These are phyloP conservation scores for Globisporangium mamillatum DNA, from an alignment of 352 stramenopile genomes.

Conservation along the genomic window DNA sequence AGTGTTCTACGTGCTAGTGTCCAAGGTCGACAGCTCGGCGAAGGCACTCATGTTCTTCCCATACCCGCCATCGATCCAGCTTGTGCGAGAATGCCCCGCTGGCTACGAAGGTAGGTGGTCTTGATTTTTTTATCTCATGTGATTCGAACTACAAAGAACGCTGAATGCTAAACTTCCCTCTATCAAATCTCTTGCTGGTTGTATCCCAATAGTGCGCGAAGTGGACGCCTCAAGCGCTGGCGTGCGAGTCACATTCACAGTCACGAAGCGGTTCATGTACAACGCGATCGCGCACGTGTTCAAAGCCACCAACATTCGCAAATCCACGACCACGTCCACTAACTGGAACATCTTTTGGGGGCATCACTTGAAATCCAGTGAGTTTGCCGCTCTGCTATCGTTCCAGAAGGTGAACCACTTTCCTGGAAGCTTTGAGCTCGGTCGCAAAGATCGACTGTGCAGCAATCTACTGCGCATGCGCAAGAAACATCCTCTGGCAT, in stretches of 20 bases:
- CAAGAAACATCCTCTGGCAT: conserved; percentile 54
- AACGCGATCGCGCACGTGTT: conserved; percentile 67
- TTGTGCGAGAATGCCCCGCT: conserved; percentile 40
- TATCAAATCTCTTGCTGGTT: not conserved
- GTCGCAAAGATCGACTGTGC: conserved; percentile 72
- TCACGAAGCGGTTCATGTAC: conserved; percentile 77
- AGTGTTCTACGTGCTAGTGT: conserved; percentile 53
- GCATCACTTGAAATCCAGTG: conserved; percentile 49
- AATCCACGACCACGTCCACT: conserved; percentile 13
- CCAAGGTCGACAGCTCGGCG: conserved; percentile 31
- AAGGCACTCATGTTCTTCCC: conserved; percentile 60
- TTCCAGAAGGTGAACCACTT: conserved; percentile 78
- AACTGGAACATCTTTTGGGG: conserved; percentile 79
- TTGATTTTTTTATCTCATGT: not conserved
- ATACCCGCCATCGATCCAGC: conserved; percentile 41
- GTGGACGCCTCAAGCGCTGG: conserved; percentile 20
- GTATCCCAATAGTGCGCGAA: conserved; percentile 29
- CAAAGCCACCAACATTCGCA: conserved; percentile 28
- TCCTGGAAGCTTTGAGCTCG: conserved; percentile 71
- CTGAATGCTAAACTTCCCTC: not conserved
- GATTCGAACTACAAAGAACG: not conserved
- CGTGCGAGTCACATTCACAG: conserved; percentile 45
- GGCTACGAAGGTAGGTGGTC: conserved; percentile 52
- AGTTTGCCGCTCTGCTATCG: conserved; percentile 39
- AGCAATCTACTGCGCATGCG: conserved; percentile 54